Conservation (phyloP, 176 grass and related monocot species). For the Juncus effusus region DNA sequence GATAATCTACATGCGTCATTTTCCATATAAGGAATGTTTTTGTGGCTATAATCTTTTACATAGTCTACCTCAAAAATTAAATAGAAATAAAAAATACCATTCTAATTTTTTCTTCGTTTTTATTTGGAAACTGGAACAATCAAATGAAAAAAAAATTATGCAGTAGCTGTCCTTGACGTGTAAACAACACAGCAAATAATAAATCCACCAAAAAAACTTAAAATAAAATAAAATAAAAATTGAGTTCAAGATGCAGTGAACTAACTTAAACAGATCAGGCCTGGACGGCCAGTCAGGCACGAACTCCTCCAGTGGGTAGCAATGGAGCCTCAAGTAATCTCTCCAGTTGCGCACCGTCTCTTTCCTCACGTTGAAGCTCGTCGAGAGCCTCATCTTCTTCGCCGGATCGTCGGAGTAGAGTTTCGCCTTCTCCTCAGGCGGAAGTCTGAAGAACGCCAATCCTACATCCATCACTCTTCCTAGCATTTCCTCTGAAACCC, state of each 20-base stretch:
- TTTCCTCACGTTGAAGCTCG: slow-evolving; percentile 87
- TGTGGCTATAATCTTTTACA: no score
- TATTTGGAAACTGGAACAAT: no score
- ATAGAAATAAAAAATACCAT: no score
- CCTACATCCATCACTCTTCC: slow-evolving; percentile 24
- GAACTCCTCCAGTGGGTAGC: slow-evolving; percentile 67
- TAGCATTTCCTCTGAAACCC: slow-evolving; percentile 32
- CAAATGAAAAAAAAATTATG: background rate
- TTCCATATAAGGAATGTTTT: no score
- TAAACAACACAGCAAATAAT: background rate
- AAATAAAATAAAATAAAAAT: background rate
- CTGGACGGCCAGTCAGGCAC: slow-evolving; percentile 60
- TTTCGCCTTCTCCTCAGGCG: slow-evolving; percentile 75
- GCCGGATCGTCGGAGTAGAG: slow-evolving; percentile 81
- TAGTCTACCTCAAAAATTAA: background rate
- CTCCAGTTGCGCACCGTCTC: slow-evolving; percentile 90
- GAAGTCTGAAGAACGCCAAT: slow-evolving; percentile 58
- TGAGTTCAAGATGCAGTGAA: background rate
- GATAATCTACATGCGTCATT: no score
- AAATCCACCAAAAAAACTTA: background rate
- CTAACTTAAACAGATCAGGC: slow-evolving; percentile 57
- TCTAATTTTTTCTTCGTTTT: no score
- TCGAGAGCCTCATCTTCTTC: slow-evolving; percentile 91
- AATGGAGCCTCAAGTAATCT: slow-evolving; percentile 91
- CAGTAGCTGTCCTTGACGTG: background rate